Base-by-base conservation (phyloP, 2,329 filamentous ascomycete genomes). In the Cytospora piceicola region DNA sequence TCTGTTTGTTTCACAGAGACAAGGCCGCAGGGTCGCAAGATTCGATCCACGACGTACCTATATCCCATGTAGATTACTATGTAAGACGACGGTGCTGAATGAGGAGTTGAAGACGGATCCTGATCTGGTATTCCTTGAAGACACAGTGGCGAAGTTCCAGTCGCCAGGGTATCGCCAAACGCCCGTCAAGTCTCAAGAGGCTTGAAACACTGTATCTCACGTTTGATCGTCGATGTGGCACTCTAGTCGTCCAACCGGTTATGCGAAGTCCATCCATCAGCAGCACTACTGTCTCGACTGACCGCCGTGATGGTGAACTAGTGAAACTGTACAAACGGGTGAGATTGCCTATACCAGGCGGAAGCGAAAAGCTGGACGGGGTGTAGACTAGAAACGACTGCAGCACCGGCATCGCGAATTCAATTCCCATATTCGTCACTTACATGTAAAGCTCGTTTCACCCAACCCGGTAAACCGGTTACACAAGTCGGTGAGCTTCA, bases 121-220 rank as follows among this genome's bases (percentile, higher is more conserved):
- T 49, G 27, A 20, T 27, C 36, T n/a, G 42, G 53, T 42, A n/a
- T 46, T 36, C 36, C 34, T 34, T 32, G 27, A 17, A 8, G 34
- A 62, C 54, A 34, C 34, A 29, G 46, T 36, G 53, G 20, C 34
- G 49, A 32, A 12, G 17, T 20, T 46, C 3, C n/a, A 7, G 39
- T 27, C 49, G 27, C 57, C 39, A 51, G 56, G 22, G 29, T 62
- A 4, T 46, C n/a, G 56, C 52, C 29, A 36, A n/a, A 29, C 11
- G 56, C 29, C 36, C 27, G 60, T 62, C 60, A 62, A 34, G 29
- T 14, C 14, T 36, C 34, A 36, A 36, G 34, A 62, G 24, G 27
- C 60, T 56, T 62, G 52, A 34, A 39, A 36, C 52, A 46, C 17
- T 46, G 20, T 15, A n/a, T 22, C 17, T n/a, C 7, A 46, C 42